Evolutionary conservation across 805 yeast species (phyloP), one percentile per base, ranked within the genome.

Genomic region (Saturnispora zaruensis): DNA sequence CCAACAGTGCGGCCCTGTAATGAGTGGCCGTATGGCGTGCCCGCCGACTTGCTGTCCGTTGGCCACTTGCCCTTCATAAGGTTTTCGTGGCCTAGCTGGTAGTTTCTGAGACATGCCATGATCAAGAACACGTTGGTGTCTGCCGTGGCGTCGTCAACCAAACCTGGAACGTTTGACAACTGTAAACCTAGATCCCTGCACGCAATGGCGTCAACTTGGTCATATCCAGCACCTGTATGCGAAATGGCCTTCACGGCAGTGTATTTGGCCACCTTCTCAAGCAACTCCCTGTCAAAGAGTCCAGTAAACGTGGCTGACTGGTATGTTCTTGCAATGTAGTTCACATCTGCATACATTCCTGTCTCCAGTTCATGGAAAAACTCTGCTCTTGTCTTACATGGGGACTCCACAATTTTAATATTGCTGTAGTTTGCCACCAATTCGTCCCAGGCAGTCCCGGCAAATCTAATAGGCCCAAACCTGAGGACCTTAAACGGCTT

Each of bases 1-100:
- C 96, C 96, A 25, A 88, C 82, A 16, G 73, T 73, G 61, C 82
- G 82, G 14, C 87, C 87, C 53, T 73, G 79, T 23, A 93, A 90
- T 58, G 83, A 90, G 59, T 76, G 76, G 6, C 95, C 95, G 41
- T 78, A 65, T 6, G 80, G 75, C 0, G 81, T 75, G 2, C 82
- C 84, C 5, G 71, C 78, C 52, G 68, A 62, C 51, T 70, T 69
- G 30, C 37, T 26, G 16, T 48, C 41, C 5, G 62, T 54, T 20
- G 76, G 75, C 91, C 95, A 87, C 50, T 78, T 70, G 25, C 89
- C 90, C 32, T 67, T 65, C 38, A 74, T 58, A 56, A 85, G 62
- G 45, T 70, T 68, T 44, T 73, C 66, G 56, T 78, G 78, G 21
- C 88, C 86, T 48, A 64, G 58, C 57, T 79, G 83, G 66, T 78